Conservation (phyloP, 257 asterid species). For the Ajuga chamaepitys region DNA sequence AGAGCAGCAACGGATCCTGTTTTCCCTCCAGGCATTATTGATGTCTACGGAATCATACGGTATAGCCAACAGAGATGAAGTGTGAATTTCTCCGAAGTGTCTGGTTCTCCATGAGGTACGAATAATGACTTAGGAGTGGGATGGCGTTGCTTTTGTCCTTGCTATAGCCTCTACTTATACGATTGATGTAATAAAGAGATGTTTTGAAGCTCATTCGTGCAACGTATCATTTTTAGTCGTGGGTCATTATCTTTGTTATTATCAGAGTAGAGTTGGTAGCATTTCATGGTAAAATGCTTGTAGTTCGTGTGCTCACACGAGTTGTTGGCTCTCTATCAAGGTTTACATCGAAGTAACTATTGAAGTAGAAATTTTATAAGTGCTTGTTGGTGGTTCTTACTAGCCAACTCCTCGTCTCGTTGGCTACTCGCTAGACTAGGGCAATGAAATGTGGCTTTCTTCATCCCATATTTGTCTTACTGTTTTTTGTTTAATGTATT, state of each 20-base stretch:
- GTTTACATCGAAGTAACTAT: no score
- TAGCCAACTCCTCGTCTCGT: no score
- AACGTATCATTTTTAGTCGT: not conserved
- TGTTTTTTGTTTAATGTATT: no score
- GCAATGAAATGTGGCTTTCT: no score
- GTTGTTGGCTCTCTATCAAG: no score
- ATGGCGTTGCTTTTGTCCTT: not conserved
- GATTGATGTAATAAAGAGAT: slow-evolving; percentile 1
- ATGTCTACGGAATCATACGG: slow-evolving; percentile 62
- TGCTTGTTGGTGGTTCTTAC: no score
- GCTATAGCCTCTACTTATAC: not conserved
- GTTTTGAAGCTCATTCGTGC: not conserved
- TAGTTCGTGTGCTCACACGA: not conserved
- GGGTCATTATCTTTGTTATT: no score
- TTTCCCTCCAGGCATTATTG: slow-evolving; percentile 86
- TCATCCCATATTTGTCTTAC: no score
- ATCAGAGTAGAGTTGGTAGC: not conserved
- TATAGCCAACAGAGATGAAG: slow-evolving; percentile 55
- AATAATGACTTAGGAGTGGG: slow-evolving; percentile 4
- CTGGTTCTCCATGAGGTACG: slow-evolving; percentile 11
- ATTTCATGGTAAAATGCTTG: not conserved
- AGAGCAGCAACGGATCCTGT: slow-evolving; percentile 86
- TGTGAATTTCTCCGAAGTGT: not conserved
- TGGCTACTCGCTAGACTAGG: no score
- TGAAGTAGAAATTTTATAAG: no score